phyloP scores from a whole-genome alignment of 371 early-diverging fungal genomes.

The Funneliformis caledonium region DNA sequence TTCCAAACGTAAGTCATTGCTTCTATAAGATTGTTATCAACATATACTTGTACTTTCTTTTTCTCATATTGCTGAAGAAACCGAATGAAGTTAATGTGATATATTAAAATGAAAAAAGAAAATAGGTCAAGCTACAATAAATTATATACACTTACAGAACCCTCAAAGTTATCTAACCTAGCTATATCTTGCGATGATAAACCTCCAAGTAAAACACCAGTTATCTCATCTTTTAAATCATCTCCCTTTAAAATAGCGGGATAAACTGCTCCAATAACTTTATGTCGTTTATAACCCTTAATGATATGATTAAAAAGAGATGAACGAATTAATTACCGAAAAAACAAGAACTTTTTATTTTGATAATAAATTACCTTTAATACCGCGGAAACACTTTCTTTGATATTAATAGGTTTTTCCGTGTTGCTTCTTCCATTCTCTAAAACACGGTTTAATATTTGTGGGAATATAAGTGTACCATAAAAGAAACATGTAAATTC shows the following conservation, averaged over 20 bases:
- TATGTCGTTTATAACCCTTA: slow-evolving; percentile 26
- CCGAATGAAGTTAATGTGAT: not conserved
- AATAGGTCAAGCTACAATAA: not conserved
- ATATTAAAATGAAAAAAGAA: no score
- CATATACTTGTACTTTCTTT: not conserved
- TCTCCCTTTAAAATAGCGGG: slow-evolving; percentile 15
- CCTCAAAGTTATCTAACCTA: slow-evolving; percentile 14
- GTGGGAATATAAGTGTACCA: slow-evolving; percentile 3
- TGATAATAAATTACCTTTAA: slow-evolving; percentile 19
- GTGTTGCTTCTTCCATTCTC: not conserved
- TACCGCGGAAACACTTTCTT: not conserved
- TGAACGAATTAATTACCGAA: not conserved
- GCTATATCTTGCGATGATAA: not conserved
- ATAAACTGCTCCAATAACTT: not conserved
- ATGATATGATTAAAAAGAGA: not conserved
- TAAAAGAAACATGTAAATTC: slow-evolving; percentile 29
- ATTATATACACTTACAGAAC: not conserved
- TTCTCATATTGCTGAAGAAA: not conserved
- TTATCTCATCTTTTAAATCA: slow-evolving; percentile 8
- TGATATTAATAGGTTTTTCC: not conserved
- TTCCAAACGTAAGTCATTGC: slow-evolving; percentile 23
- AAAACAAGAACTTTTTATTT: not conserved
- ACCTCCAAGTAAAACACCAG: not conserved
- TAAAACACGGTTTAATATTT: slow-evolving; percentile 1
- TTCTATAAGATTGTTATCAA: not conserved